Conservation (phyloP, 495 filamentous ascomycete species). For the Glarea lozoyensis region DNA sequence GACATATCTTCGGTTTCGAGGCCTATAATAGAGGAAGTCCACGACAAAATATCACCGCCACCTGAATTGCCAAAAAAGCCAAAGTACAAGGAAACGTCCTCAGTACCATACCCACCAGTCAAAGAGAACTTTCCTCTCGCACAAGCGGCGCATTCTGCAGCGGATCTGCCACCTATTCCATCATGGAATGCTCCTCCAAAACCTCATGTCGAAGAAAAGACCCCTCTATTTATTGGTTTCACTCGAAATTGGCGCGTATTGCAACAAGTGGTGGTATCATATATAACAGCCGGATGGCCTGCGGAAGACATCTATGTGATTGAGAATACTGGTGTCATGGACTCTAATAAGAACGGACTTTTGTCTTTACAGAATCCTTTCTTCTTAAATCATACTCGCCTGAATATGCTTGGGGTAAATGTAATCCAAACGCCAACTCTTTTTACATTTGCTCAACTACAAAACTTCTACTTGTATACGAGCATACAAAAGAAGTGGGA, state of each 20-base stretch:
- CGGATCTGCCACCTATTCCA: slow-evolving; percentile 33
- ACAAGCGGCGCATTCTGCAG: slow-evolving; percentile 7
- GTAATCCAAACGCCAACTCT: slow-evolving; percentile 48
- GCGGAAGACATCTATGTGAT: slow-evolving; percentile 49
- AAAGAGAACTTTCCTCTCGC: slow-evolving; percentile 21
- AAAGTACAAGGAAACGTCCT: slow-evolving; percentile 5
- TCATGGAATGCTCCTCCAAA: slow-evolving; percentile 31
- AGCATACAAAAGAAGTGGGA: slow-evolving; percentile 39
- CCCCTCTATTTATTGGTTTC: slow-evolving; percentile 52
- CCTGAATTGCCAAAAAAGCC: not conserved
- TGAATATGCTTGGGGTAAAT: slow-evolving; percentile 46
- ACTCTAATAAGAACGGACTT: slow-evolving; percentile 40
- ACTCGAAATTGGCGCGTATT: slow-evolving; percentile 50
- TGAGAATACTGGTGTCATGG: slow-evolving; percentile 55
- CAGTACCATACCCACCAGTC: slow-evolving; percentile 1
- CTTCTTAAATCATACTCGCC: slow-evolving; percentile 46
- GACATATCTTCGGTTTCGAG: not conserved
- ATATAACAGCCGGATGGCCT: slow-evolving; percentile 56
- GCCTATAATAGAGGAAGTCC: not conserved
- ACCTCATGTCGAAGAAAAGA: slow-evolving; percentile 28
- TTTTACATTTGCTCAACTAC: slow-evolving; percentile 52
- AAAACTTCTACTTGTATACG: slow-evolving; percentile 48
- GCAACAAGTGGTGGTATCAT: slow-evolving; percentile 48
- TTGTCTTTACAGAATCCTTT: slow-evolving; percentile 53
- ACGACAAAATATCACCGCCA: not conserved